Conservation (phyloP, 352 stramenopile species). For the Globisporangium cylindrosporum region DNA sequence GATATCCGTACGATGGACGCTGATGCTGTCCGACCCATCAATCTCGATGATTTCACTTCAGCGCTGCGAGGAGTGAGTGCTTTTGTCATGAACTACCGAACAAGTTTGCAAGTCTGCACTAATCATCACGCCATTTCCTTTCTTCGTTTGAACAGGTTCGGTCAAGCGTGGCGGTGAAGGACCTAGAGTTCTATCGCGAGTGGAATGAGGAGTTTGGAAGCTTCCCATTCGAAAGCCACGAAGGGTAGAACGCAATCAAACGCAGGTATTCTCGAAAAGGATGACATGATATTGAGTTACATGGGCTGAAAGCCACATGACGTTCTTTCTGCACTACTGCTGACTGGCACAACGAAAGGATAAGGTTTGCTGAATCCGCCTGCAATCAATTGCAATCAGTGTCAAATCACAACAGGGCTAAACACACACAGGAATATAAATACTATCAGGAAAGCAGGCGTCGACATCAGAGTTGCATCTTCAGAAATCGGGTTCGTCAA, state of each 20-base stretch:
- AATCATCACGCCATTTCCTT: background rate
- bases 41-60: slow-evolving; percentile 93
- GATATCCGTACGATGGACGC: slow-evolving; percentile 89
- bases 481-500: slow-evolving; percentile 73
- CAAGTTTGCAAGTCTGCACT: background rate
- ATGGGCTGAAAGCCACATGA: slow-evolving; percentile 8
- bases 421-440: slow-evolving; percentile 30
- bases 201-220: slow-evolving; percentile 95
- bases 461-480: slow-evolving; percentile 12
- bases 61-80: slow-evolving; percentile 79
- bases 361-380: slow-evolving; percentile 4
- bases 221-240: slow-evolving; percentile 75
- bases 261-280: slow-evolving; percentile 11
- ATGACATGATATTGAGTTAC: slow-evolving; percentile 15
- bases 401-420: slow-evolving; percentile 14
- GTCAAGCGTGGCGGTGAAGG: slow-evolving; percentile 93
- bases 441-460: slow-evolving; percentile 24
- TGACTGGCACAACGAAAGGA: background rate
- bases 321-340: slow-evolving; percentile 13
- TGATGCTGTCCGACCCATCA: slow-evolving; percentile 92
- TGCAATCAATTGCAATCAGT: slow-evolving; percentile 11
- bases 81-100: too few relatives aligned
- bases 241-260: slow-evolving; percentile 25
- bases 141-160: slow-evolving; percentile 60
- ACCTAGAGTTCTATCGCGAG: slow-evolving; percentile 91